Base-by-base conservation (phyloP, 805 yeast genomes). In the Lipomyces yamanashiensis region DNA sequence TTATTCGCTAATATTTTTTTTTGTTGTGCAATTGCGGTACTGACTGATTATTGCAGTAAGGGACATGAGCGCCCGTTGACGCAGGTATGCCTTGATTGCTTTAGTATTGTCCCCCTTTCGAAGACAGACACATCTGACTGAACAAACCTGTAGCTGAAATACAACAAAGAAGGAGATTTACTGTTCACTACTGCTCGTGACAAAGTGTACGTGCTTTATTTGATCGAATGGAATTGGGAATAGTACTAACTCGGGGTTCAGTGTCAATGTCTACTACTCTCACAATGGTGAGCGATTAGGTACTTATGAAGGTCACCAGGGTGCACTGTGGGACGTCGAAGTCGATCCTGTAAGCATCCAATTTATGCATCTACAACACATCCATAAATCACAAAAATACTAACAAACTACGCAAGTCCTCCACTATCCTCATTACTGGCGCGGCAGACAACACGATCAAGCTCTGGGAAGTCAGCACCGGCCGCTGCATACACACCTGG, bases 31-130 rank as follows among this genome's bases (percentile, higher is more conserved):
- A 17, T 34, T 7, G 13, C 13, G 21, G 28, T 17, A 13, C 58
- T 54, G 36, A 54, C 49, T 17, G 28, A 4, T 47, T 34, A 19
- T 10, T 36, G 36, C 36, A 67, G 75, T 73, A 89, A 89, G 83
- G 98, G 98, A 65, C 99, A 95, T 80, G 97, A 90, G 81, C 96
- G 99, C 85, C 91, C 98, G 70, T 81, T 95, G 72, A 92, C 98
- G 54, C 98, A 95, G 67, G 71, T 69, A 48, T 17, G 62, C 13
- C 28, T 28, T 28, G 28, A 28, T 41, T 49, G 36, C 52, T 49
- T n/a, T 13, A 13, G 2, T 15, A 10, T 17, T 33, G 6, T n/a
- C 33, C 48, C 33, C 21, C 7, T 37, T 17, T 33, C 17, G 37
- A 17, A 15, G 52, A 6, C 17, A n/a, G 36, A n/a, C 7, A 12